Conservation (phyloP, 768 basidiomycete species). For the Rhizopogon vinicolor region DNA sequence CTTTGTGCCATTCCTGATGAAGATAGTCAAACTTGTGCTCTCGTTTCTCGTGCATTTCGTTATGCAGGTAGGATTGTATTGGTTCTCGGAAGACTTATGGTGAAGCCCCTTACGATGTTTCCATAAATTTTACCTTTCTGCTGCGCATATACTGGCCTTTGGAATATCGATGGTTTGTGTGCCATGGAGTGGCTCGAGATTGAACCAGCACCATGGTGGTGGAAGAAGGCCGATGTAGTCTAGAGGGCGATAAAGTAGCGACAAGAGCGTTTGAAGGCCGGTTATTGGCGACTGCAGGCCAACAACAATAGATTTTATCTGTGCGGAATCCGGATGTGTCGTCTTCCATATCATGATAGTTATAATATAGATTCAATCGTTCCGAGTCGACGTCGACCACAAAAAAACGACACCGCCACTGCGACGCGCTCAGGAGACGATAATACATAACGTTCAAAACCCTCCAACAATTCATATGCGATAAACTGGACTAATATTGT, state of each 20-base stretch:
- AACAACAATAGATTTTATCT: constrained; percentile 36
- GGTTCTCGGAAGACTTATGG: constrained; percentile 1
- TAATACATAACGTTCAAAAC: too few relatives aligned
- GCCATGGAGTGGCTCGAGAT: constrained; percentile 31
- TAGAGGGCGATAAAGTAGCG: constrained; percentile 56
- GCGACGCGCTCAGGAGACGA: too few relatives aligned
- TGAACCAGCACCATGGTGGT: constrained; percentile 44
- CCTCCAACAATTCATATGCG: too few relatives aligned
- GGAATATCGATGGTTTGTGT: neutral
- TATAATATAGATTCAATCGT: too few relatives aligned
- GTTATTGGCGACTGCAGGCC: constrained; percentile 43
- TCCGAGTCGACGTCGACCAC: too few relatives aligned
- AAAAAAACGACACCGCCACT: too few relatives aligned
- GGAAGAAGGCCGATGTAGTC: constrained; percentile 55
- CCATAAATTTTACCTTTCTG: constrained; percentile 57
- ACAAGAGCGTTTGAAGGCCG: constrained; percentile 47
- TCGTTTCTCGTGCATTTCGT: constrained; percentile 57
- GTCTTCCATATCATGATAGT: neutral
- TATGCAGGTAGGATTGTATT: constrained; percentile 46
- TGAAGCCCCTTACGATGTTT: neutral
- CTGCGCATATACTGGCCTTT: constrained; percentile 42
- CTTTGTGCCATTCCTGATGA: constrained; percentile 41
- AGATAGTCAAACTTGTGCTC: constrained; percentile 42
- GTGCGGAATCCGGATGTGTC: neutral
- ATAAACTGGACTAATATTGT: too few relatives aligned